These are phyloP conservation scores for Lasiodiplodia citricola DNA, from an alignment of 2,329 filamentous ascomycete species.

Conservation along the genomic window DNA sequence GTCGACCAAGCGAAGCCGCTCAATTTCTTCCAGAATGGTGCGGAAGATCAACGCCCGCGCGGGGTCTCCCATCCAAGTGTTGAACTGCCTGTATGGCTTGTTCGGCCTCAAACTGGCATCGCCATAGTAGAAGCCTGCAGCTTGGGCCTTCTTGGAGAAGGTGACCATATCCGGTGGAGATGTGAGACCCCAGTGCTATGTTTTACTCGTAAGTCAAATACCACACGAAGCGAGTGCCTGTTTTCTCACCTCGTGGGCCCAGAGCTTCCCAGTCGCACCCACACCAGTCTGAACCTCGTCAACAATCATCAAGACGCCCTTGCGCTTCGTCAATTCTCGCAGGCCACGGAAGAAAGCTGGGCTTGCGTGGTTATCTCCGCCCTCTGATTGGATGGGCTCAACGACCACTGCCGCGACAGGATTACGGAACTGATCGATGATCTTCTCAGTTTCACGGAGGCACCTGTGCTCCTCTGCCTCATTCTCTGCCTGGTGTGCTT, in stretches of 20 bases:
- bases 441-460: slow-evolving; percentile 79
- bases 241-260: slow-evolving; percentile 70
- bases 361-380: slow-evolving; percentile 91
- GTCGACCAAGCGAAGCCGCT: slow-evolving; percentile 74
- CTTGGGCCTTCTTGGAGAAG: slow-evolving; percentile 94
- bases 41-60: slow-evolving; percentile 86
- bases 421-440: slow-evolving; percentile 78
- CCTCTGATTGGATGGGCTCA: slow-evolving; percentile 92
- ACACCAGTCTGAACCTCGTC: slow-evolving; percentile 95
- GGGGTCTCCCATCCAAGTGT: slow-evolving; percentile 97
- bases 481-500: slow-evolving; percentile 80
- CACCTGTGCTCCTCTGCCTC: slow-evolving; percentile 77
- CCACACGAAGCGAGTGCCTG: too few relatives aligned
- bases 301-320: slow-evolving; percentile 83
- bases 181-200: slow-evolving; percentile 80
- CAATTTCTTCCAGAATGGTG: slow-evolving; percentile 81
- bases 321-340: slow-evolving; percentile 76
- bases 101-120: slow-evolving; percentile 81
- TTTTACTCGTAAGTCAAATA: too few relatives aligned
- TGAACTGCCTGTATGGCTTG: slow-evolving; percentile 95
- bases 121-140: slow-evolving; percentile 89
- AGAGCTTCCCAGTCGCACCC: slow-evolving; percentile 91
- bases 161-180: slow-evolving; percentile 90
- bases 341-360: slow-evolving; percentile 85
- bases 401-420: slow-evolving; percentile 82